A percentile compares a stretch with the other conserved stretches of the same genome.
Evolutionary conservation across 441 rosid genomes (phyloP).

Genomic region (Erodium chrysanthum): DNA sequence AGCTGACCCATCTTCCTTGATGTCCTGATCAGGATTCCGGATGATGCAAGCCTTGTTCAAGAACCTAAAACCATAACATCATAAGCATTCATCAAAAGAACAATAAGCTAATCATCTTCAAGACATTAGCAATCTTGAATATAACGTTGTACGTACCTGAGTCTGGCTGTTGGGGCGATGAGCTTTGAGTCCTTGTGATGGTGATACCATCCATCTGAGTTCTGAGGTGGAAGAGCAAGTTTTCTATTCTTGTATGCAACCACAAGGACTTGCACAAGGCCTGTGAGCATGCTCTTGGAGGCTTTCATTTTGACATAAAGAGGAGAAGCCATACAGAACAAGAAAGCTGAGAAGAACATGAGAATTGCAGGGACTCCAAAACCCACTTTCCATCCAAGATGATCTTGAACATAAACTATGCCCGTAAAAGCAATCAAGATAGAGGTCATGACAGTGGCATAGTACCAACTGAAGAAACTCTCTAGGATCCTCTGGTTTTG

Average conservation of each 20-base stretch:
- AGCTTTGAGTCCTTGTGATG: slow-evolving; percentile 33
- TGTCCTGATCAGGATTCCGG: slow-evolving; percentile 45
- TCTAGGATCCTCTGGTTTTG: slow-evolving; percentile 57
- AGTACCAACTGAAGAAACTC: slow-evolving; percentile 84
- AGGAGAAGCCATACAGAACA: slow-evolving; percentile 62
- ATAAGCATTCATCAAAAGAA: neutral
- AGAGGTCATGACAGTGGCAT: slow-evolving; percentile 57
- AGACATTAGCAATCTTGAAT: neutral
- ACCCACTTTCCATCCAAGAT: slow-evolving; percentile 68
- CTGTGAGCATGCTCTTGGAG: slow-evolving; percentile 51
- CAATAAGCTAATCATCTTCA: neutral
- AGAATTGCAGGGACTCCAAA: slow-evolving; percentile 73
- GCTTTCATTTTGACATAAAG: slow-evolving; percentile 49
- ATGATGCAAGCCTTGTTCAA: slow-evolving; percentile 79
- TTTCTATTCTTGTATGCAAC: slow-evolving; percentile 58
- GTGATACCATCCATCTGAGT: slow-evolving; percentile 35
- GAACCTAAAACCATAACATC: slow-evolving; percentile 32
- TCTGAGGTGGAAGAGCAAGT: slow-evolving; percentile 35
- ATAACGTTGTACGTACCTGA: slow-evolving; percentile 44
- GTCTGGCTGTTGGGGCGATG: slow-evolving; percentile 38
- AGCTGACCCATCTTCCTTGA: slow-evolving; percentile 46
- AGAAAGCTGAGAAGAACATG: slow-evolving; percentile 42
- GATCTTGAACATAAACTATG: slow-evolving; percentile 76
- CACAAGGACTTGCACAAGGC: slow-evolving; percentile 54
- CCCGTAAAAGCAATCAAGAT: slow-evolving; percentile 58